Percentiles rank a stretch among this genome's conserved stretches.
These are phyloP conservation scores for Phytopythium helicoides DNA, from an alignment of 352 stramenopile species.

Conservation along the genomic window DNA sequence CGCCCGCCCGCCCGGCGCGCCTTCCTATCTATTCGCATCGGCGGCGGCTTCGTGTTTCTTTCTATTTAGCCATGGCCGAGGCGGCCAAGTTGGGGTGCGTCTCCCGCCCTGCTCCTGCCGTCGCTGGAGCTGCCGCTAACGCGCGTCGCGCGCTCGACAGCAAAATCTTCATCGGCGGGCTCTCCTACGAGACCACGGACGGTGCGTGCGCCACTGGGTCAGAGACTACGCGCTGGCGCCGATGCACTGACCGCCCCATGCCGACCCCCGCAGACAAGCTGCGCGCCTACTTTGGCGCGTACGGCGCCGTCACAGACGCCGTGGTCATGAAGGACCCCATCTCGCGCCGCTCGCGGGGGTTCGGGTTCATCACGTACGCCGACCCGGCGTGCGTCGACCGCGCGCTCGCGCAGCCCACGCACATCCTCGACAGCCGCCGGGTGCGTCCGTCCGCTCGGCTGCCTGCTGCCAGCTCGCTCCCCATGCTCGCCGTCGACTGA, in stretches of 20 bases:
- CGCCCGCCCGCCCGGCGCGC: too few species aligned
- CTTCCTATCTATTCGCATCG: constrained; percentile 9
- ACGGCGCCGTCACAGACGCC: constrained; percentile 87
- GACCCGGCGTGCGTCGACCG: constrained; percentile 86
- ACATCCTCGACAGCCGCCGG: constrained; percentile 88
- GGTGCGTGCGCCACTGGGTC: constrained; percentile 54
- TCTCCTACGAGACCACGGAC: constrained; percentile 90
- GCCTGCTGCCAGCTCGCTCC: background rate
- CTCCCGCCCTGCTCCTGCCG: background rate
- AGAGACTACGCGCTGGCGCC: too few species aligned
- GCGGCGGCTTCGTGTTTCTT: constrained; percentile 3
- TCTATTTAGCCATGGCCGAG: constrained; percentile 28
- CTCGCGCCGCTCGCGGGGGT: constrained; percentile 86
- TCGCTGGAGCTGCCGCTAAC: constrained; percentile 5
- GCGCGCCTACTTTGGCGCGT: constrained; percentile 87
- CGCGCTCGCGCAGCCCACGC: constrained; percentile 86
- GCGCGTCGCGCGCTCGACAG: too few species aligned
- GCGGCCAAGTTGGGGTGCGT: constrained; percentile 44
- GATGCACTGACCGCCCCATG: too few species aligned
- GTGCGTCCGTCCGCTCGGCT: constrained; percentile 38
- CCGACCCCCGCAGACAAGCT: constrained; percentile 88
- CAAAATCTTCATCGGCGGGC: constrained; percentile 91
- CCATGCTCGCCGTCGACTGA: constrained; percentile 2
- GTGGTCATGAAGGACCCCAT: constrained; percentile 94
- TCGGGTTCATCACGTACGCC: constrained; percentile 94